phyloP scores from a whole-genome alignment of 345 rosid genomes.

The Eucalyptus dawsonii region DNA sequence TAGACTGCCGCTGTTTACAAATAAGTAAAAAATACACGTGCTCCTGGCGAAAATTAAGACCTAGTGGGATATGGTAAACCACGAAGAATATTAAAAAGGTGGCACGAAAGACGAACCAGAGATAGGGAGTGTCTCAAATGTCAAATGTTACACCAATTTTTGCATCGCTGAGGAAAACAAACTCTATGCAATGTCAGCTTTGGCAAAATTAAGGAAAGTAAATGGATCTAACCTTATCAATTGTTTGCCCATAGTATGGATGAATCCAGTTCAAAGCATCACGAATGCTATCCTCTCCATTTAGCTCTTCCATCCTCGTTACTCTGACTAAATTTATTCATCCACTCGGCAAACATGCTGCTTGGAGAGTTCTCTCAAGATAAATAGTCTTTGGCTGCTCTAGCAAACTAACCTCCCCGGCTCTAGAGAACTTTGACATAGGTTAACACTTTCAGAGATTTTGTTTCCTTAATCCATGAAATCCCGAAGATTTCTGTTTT shows the following conservation, averaged over 20 bases:
- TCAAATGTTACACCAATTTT: background rate
- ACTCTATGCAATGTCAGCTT: background rate
- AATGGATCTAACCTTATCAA: background rate
- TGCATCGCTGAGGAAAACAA: background rate
- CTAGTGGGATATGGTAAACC: background rate
- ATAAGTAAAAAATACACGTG: background rate
- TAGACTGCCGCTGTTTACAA: background rate
- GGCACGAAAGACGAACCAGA: background rate
- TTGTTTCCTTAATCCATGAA: background rate
- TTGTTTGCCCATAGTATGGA: background rate
- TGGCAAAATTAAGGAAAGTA: background rate
- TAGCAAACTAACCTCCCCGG: no score
- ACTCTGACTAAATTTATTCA: background rate
- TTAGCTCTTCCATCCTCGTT: background rate
- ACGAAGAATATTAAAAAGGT: background rate
- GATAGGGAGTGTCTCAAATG: background rate
- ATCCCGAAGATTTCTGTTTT: background rate
- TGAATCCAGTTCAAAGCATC: background rate
- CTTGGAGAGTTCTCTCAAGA: no score
- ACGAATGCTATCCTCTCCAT: background rate
- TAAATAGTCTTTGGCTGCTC: no score
- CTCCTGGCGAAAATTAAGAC: background rate
- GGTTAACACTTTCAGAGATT: no score
- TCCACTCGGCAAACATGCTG: background rate
- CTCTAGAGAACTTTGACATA: no score